These are phyloP conservation scores for Penicillium paradoxum DNA, from an alignment of 495 filamentous ascomycete genomes.

Conservation along the genomic window DNA sequence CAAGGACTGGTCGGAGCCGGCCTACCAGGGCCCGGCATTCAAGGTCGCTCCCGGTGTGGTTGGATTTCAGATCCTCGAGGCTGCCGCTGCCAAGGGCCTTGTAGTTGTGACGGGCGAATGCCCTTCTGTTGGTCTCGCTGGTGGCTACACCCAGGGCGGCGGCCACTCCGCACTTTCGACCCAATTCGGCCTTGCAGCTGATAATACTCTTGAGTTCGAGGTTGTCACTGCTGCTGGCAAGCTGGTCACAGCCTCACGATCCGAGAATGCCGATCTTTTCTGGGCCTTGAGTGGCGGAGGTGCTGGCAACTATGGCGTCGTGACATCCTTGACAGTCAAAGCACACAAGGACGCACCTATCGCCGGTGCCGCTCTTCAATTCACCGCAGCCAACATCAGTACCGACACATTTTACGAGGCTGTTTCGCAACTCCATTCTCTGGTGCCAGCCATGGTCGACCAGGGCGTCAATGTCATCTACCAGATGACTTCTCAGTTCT, in stretches of 20 bases:
- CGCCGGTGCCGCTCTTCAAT: conserved; percentile 26
- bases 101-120: conserved; percentile 36
- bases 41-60: conserved; percentile 53
- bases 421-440: conserved; percentile 39
- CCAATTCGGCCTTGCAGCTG: conserved; percentile 56
- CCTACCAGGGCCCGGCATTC: conserved; percentile 49
- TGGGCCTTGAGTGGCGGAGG: conserved; percentile 67
- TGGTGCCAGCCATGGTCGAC: conserved; percentile 46
- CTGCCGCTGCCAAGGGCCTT: conserved; percentile 30
- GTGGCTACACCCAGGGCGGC: conserved; percentile 59
- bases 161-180: conserved; percentile 55
- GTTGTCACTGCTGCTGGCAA: conserved; percentile 53
- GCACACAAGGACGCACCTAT: conserved; percentile 37
- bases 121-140: conserved; percentile 41
- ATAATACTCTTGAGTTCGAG: conserved; percentile 58
- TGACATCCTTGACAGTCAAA: conserved; percentile 50
- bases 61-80: conserved; percentile 45
- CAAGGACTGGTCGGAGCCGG: conserved; percentile 31
- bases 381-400: conserved; percentile 22
- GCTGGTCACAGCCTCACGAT: conserved; percentile 49
- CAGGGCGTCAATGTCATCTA: conserved; percentile 45
- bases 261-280: conserved; percentile 56
- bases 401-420: conserved; percentile 42
- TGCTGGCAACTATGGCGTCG: conserved; percentile 58
- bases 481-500: conserved; percentile 41